These are phyloP conservation scores for Daldinia decipiens DNA, from an alignment of 495 filamentous ascomycete genomes.

Conservation along the genomic window DNA sequence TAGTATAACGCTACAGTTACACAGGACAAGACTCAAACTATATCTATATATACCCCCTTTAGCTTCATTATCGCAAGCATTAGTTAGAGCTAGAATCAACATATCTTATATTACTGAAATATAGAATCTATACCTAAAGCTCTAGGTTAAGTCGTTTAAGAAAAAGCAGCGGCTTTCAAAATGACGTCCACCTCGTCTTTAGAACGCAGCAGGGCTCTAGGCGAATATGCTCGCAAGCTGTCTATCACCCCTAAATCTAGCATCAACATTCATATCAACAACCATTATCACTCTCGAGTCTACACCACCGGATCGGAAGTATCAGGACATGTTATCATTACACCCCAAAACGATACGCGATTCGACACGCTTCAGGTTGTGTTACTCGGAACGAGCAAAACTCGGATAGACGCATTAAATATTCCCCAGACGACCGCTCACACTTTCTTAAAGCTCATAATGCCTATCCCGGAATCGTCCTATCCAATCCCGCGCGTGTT, in stretches of 20 bases:
- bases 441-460: conserved; percentile 81
- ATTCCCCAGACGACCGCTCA: conserved; percentile 58
- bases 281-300: conserved; percentile 58
- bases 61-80: background rate
- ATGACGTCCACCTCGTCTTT: conserved; percentile 38
- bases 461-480: conserved; percentile 75
- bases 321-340: conserved; percentile 63
- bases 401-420: conserved; percentile 54
- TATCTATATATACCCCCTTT: background rate
- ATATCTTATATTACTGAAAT: background rate
- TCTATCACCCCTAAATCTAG: conserved; percentile 44
- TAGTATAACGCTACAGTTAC: background rate
- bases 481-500: conserved; percentile 78
- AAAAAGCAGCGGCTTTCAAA: background rate
- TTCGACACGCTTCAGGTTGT: conserved; percentile 87
- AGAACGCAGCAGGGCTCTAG: conserved; percentile 24
- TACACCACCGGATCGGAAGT: conserved; percentile 62
- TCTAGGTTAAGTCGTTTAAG: background rate
- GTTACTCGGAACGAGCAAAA: conserved; percentile 72
- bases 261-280: conserved; percentile 57
- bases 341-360: conserved; percentile 67
- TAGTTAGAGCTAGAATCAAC: background rate
- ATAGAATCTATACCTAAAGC: background rate
- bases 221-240: conserved; percentile 38
- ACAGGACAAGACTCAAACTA: background rate